A percentile compares a stretch with the other conserved stretches of the same genome.
Evolutionary conservation across 305 asterid genomes (phyloP).

Genomic region (Rubia peregrina): DNA sequence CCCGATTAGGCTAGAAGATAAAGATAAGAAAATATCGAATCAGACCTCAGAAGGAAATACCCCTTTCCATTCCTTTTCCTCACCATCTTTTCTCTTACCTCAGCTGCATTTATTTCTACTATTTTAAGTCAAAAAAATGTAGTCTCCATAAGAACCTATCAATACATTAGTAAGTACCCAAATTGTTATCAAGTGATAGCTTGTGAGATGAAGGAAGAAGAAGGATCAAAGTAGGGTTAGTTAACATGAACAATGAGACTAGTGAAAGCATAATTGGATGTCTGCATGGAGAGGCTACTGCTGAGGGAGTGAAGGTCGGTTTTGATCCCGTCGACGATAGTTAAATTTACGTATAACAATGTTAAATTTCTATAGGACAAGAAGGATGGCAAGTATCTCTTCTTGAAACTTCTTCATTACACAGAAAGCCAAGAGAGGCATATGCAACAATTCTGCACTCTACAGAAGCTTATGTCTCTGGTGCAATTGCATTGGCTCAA

Average conservation of each 20-base stretch:
- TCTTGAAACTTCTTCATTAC: not conserved
- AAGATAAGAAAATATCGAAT: not conserved
- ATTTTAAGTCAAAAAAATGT: not conserved
- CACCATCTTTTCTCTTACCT: slow-evolving; percentile 5
- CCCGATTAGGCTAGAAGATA: too few species aligned
- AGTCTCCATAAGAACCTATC: not conserved
- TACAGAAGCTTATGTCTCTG: slow-evolving; percentile 69
- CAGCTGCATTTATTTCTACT: not conserved
- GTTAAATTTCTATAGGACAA: not conserved
- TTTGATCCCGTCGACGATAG: slow-evolving; percentile 29
- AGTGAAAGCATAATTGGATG: not conserved
- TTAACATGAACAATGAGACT: slow-evolving; percentile 12
- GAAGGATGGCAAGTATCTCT: slow-evolving; percentile 8
- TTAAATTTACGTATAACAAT: too few species aligned
- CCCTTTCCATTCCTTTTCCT: not conserved
- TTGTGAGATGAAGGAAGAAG: slow-evolving; percentile 23
- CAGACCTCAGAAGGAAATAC: not conserved
- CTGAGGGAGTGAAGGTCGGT: slow-evolving; percentile 17
- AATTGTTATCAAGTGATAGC: slow-evolving; percentile 39
- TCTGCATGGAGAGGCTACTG: not conserved
- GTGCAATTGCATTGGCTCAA: slow-evolving; percentile 73
- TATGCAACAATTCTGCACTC: slow-evolving; percentile 59
- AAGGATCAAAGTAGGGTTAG: slow-evolving; percentile 20
- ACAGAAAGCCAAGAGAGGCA: slow-evolving; percentile 17
- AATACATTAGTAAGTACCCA: slow-evolving; percentile 5